Base-by-base conservation (phyloP, 2,329 filamentous ascomycete genomes). In the Cytospora chrysosperma region DNA sequence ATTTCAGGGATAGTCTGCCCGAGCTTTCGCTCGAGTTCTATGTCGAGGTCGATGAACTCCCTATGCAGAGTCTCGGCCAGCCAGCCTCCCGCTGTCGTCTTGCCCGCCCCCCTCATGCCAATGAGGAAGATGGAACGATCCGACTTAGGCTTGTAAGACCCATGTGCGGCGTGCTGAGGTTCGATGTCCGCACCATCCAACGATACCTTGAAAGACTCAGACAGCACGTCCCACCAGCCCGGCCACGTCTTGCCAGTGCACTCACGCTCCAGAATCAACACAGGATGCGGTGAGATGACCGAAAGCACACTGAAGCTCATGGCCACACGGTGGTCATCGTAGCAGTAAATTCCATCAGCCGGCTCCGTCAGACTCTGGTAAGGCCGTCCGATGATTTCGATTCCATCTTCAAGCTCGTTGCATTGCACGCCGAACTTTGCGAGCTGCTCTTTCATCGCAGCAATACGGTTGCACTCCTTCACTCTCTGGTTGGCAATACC, bases 231-330 rank as follows among this genome's bases (percentile, higher is more conserved):
- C 95, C 95, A 99, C 92, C 95, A 99, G 12, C 94, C 95, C 0
- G 95, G 95, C 95, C 95, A 99, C 2, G 95, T 99, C 82, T 99
- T 99, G 49, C 91, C 93, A 3, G 92, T 91, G 74, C 95, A 99
- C 71, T 97, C 93, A 65, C 93, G 90, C 74, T 99, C 95, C 2
- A 91, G 84, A 58, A 99, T 87, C 19, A 96, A 77, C 0, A 92
- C 89, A 0, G 91, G 84, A 9, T 85, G 76, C 1, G 91, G 88
- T 0, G 90, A 84, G 32, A 89, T 85, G 21, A 92, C 79, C 15
- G 92, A 87, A 19, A 99, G 81, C 8, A 99, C 93, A 68, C 93
- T 95, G 77, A 99, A 97, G 77, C 94, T 97, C 93, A 99, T 99
- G 27, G 95, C 95, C 15, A 99, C 93, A 65, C 95, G 90, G 75